Evolutionary conservation across 192 early-diverging fungal species (phyloP).

Genomic region (Backusella psychrophila): DNA sequence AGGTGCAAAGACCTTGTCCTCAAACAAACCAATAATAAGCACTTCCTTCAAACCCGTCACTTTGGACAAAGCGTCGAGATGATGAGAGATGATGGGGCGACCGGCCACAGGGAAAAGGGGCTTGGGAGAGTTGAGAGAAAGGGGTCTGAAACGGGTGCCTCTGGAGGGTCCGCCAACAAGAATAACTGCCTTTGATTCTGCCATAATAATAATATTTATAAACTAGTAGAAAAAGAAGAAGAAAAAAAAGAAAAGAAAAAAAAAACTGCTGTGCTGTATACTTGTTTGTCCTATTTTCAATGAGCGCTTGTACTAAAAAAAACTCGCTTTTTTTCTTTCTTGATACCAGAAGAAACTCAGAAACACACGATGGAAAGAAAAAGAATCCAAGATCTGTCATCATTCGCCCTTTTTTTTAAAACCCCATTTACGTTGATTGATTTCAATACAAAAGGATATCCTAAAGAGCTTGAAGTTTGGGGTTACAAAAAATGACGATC

Average conservation of each 20-base stretch:
- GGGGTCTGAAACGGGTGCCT: slow-evolving; percentile 95
- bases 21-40: slow-evolving; percentile 95
- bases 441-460: too few relatives aligned
- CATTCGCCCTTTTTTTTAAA: too few relatives aligned
- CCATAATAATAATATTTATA: not conserved
- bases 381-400: too few relatives aligned
- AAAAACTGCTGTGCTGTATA: not conserved
- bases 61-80: slow-evolving; percentile 88
- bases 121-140: slow-evolving; percentile 95
- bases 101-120: slow-evolving; percentile 99
- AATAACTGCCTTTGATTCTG: slow-evolving; percentile 82
- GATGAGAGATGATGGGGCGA: slow-evolving; percentile 95
- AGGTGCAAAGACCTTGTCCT: slow-evolving; percentile 86
- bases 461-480: too few relatives aligned
- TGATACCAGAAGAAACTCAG: not conserved
- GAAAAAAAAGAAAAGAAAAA: not conserved
- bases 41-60: slow-evolving; percentile 90
- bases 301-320: not conserved
- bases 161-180: slow-evolving; percentile 97
- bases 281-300: not conserved
- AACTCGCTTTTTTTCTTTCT: not conserved
- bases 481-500: too few relatives aligned
- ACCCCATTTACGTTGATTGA: too few relatives aligned
- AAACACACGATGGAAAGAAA: not conserved
- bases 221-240: not conserved